Evolutionary conservation across 345 rosid species (phyloP), one percentile per base, ranked within the genome.

Genomic region (Isatis tinctoria): DNA sequence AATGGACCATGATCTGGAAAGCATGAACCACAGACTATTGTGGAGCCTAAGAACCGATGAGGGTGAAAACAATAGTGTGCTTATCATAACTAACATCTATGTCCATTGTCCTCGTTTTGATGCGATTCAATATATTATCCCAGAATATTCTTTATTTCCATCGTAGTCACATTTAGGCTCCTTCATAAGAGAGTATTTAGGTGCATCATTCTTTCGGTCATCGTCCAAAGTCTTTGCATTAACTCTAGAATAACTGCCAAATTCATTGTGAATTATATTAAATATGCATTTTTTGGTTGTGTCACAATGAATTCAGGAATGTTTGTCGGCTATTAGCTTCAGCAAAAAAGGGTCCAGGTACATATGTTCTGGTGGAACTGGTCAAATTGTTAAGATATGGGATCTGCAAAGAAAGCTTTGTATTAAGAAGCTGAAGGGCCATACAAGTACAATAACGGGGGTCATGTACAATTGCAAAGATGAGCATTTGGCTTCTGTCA

Each of bases 391-490:
- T 40, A 92, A 91, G 79, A 89, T 96, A 81, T 96, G 97, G 99
- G 99, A 96, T 83, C 81, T 92, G 78, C 98, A 96, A 82, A 84
- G 94, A 74, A 92, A 88, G 72, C 85, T 92, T 69, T 92, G 99
- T 70, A 88, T 92, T 72, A 96, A 90, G 83, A 84, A 96, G 91
- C 82, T 90, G 82, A 96, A 60, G 87, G 99, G 99, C 76, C 98
- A 96, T 82, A 84, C 85, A 26, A 83, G 79, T 82, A 84, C 93
- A 22, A 88, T 96, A 74, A 90, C 97, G 0, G 91, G 95, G 49
- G 97, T 85, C 40, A 83, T 90, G 89, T 96, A 92, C 87, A 96
- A 96, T 66, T 90, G 96, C 80, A 96, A 92, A 83, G 99, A 96
- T 65, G 98, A 96, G 73, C 94, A 92, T 80, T 82, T 96, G 91